phyloP scores from a whole-genome alignment of 257 asterid genomes.

The Solanum medicagineum region DNA sequence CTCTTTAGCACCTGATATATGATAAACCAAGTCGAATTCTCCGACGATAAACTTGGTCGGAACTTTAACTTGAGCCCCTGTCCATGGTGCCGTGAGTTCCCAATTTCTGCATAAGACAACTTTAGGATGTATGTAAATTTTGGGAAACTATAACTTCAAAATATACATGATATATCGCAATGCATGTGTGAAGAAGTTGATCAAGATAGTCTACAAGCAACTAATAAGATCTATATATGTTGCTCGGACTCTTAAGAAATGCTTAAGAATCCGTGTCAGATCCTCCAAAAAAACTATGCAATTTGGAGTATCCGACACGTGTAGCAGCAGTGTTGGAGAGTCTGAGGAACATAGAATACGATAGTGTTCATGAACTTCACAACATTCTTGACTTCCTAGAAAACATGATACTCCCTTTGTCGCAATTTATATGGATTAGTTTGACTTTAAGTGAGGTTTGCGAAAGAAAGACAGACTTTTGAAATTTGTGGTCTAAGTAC shows the following conservation, averaged over 20 bases:
- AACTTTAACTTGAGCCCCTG: constrained; percentile 13
- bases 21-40: constrained; percentile 5
- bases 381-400: too few species aligned
- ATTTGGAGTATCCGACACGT: neutral
- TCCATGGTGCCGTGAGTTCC: constrained; percentile 14
- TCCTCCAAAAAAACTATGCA: neutral
- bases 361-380: too few species aligned
- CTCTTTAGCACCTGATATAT: constrained; percentile 3
- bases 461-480: too few species aligned
- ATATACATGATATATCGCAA: neutral
- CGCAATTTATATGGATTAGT: too few species aligned
- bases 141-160: neutral
- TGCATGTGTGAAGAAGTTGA: neutral
- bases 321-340: too few species aligned
- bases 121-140: neutral
- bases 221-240: neutral
- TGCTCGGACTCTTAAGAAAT: neutral
- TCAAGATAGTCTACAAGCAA: neutral
- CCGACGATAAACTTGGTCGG: constrained; percentile 7
- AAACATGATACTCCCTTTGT: too few species aligned
- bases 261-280: neutral
- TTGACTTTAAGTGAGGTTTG: too few species aligned
- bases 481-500: too few species aligned
- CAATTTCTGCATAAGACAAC: constrained; percentile 1
- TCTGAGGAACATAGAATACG: too few species aligned